Conservation (phyloP, 306 rosid genomes). For the Purshia tridentata region DNA sequence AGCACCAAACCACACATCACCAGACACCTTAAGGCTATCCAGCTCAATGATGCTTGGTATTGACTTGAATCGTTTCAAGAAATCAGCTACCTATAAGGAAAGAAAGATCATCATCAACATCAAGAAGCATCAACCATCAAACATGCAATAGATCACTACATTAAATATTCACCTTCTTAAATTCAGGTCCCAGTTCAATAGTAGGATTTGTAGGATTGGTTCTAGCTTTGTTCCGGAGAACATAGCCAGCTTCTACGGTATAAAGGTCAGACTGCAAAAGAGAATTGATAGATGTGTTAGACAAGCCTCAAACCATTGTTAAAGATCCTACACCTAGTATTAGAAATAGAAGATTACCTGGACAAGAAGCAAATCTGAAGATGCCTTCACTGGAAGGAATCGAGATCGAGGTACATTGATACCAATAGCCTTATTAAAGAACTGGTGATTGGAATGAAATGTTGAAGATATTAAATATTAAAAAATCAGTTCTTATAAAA, state of each 20-base stretch:
- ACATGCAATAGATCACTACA: slow-evolving; percentile 6
- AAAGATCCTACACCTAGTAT: slow-evolving; percentile 16
- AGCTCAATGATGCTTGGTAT: slow-evolving; percentile 90
- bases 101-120: slow-evolving; percentile 25
- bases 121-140: slow-evolving; percentile 12
- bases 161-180: slow-evolving; percentile 67
- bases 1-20: slow-evolving; percentile 92
- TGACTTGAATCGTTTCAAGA: slow-evolving; percentile 84
- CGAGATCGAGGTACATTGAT: slow-evolving; percentile 91
- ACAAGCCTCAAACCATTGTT: slow-evolving; percentile 10
- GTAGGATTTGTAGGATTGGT: slow-evolving; percentile 76
- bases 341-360: slow-evolving; percentile 53
- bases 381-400: slow-evolving; percentile 94
- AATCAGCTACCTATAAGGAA: slow-evolving; percentile 61
- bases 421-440: slow-evolving; percentile 88
- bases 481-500: neutral
- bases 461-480: slow-evolving; percentile 3
- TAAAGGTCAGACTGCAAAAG: slow-evolving; percentile 82
- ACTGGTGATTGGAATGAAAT: slow-evolving; percentile 43
- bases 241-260: slow-evolving; percentile 70
- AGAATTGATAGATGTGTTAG: slow-evolving; percentile 17
- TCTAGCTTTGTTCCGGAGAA: slow-evolving; percentile 67
- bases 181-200: slow-evolving; percentile 97
- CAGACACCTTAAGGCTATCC: slow-evolving; percentile 84
- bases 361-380: slow-evolving; percentile 99